Evolutionary conservation across 352 stramenopile genomes (phyloP).

Genomic region (Plasmopara viticola): DNA sequence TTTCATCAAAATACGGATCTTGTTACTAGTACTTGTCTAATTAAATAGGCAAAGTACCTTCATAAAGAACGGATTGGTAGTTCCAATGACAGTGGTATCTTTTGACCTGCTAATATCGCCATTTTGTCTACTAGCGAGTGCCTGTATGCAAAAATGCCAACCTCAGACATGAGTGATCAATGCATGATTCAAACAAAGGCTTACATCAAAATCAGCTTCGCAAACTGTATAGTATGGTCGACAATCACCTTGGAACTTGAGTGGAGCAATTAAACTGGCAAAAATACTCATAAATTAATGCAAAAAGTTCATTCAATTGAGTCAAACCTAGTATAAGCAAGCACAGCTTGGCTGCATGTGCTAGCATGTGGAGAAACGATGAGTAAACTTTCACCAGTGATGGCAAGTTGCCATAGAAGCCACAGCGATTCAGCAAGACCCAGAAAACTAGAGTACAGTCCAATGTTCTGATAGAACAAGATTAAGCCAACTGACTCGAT

Average conservation of each 20-base stretch:
- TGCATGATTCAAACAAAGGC: constrained; percentile 8
- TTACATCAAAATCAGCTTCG: constrained; percentile 78
- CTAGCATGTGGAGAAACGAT: constrained; percentile 71
- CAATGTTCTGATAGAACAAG: constrained; percentile 36
- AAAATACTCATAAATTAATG: background rate
- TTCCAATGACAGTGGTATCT: constrained; percentile 62
- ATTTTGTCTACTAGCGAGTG: constrained; percentile 51
- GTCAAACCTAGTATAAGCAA: constrained; percentile 69
- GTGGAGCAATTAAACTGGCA: constrained; percentile 66
- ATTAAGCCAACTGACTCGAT: background rate
- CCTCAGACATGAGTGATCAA: background rate
- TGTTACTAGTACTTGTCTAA: background rate
- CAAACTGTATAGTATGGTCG: constrained; percentile 85
- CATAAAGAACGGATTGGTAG: constrained; percentile 86
- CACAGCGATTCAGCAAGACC: constrained; percentile 66
- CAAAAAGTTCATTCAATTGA: background rate
- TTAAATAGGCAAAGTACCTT: constrained; percentile 29
- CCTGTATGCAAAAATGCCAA: constrained; percentile 14
- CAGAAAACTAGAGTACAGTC: constrained; percentile 81
- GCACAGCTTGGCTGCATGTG: constrained; percentile 73
- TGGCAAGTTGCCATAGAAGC: constrained; percentile 81
- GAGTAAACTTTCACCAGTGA: constrained; percentile 75
- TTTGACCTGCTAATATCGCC: constrained; percentile 37
- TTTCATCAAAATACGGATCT: constrained; percentile 12
- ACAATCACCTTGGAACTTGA: constrained; percentile 76